Percentiles rank a stretch among this genome's conserved stretches.
Conservation (phyloP, 306 rosid genomes). For the Abrus precatorius region DNA sequence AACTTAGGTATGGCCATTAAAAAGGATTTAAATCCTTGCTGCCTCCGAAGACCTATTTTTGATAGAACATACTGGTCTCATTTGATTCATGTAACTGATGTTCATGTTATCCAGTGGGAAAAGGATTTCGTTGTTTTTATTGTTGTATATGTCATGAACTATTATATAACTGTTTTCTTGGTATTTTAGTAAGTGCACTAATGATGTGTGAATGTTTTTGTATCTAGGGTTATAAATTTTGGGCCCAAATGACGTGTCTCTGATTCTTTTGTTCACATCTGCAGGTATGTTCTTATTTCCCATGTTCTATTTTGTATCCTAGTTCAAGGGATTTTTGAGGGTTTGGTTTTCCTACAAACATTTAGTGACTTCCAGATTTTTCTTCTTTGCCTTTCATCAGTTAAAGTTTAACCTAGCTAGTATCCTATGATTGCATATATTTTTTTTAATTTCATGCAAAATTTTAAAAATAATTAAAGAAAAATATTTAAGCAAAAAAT, state of each 20-base stretch:
- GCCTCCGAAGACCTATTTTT: not conserved
- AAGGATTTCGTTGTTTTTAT: not conserved
- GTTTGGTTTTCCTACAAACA: not conserved
- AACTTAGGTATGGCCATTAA: not conserved
- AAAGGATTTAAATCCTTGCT: not conserved
- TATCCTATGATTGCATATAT: not conserved
- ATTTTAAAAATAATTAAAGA: no score
- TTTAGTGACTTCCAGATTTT: not conserved
- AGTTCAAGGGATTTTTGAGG: not conserved
- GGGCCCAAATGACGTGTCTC: not conserved
- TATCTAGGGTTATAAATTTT: conserved; percentile 25
- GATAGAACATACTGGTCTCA: not conserved
- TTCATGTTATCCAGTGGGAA: not conserved
- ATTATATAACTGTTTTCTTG: not conserved
- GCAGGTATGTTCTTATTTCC: conserved; percentile 41
- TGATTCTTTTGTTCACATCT: not conserved
- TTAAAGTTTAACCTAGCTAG: not conserved
- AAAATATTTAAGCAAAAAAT: no score
- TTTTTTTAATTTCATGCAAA: no score
- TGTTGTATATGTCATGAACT: conserved; percentile 4
- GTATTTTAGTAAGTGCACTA: not conserved
- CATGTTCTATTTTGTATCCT: conserved; percentile 10
- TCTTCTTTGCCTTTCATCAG: not conserved
- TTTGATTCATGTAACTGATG: not conserved
- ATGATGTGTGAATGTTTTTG: conserved; percentile 22